A percentile compares a stretch with the other conserved stretches of the same genome.
phyloP scores from a whole-genome alignment of 192 early-diverging fungal species.

The Phycomyces nitens region DNA sequence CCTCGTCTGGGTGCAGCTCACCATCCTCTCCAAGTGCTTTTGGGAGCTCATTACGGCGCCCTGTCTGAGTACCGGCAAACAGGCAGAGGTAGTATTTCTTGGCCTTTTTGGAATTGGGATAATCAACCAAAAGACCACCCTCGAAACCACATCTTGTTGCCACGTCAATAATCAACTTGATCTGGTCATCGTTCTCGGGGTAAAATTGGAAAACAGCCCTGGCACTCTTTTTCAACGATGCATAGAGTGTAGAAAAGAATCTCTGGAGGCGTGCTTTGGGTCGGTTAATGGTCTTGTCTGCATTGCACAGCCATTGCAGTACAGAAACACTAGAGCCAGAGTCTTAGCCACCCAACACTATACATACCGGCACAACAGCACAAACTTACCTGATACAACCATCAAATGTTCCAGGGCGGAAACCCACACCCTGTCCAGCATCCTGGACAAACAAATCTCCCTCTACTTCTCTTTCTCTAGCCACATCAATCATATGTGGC shows the following conservation, averaged over 20 bases:
- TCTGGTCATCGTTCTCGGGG: conserved; percentile 92
- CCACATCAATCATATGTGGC: conserved; percentile 90
- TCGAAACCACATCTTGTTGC: conserved; percentile 94
- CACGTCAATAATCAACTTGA: conserved; percentile 84
- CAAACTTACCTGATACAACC: conserved; percentile 74
- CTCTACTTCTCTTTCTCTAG: conserved; percentile 85
- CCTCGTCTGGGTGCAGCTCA: conserved; percentile 39
- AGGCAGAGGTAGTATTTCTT: conserved; percentile 96
- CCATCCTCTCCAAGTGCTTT: conserved; percentile 59
- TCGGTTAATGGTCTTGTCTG: conserved; percentile 85
- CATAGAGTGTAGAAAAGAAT: conserved; percentile 93
- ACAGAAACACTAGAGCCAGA: conserved; percentile 78
- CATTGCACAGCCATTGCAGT: conserved; percentile 98
- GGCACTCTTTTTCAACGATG: conserved; percentile 81
- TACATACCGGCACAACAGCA: background rate
- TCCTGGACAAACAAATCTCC: conserved; percentile 96
- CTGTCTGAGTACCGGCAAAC: conserved; percentile 83
- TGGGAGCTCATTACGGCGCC: conserved; percentile 57
- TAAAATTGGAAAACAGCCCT: conserved; percentile 99
- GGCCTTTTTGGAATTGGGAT: conserved; percentile 93
- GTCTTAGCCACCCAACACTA: no score
- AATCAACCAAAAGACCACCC: conserved; percentile 93
- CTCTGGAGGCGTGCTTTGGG: conserved; percentile 79
- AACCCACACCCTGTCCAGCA: conserved; percentile 91
- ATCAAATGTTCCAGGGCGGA: conserved; percentile 95